Conservation (phyloP, 2,329 filamentous ascomycete species). For the Phialemonium atrogriseum region DNA sequence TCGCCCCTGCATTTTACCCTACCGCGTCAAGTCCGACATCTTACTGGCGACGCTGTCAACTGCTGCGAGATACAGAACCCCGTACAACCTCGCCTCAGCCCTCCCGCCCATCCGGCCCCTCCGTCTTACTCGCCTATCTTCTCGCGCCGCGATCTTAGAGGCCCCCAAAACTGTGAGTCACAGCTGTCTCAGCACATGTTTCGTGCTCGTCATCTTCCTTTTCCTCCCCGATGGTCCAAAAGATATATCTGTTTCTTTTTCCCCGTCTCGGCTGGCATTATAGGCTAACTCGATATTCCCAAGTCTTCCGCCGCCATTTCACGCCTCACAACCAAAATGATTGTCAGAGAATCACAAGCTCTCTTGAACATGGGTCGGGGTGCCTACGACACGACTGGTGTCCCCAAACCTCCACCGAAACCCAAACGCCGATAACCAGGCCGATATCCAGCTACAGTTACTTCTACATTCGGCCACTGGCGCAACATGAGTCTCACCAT, state of each 20-base stretch:
- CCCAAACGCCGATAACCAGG: constrained; percentile 27
- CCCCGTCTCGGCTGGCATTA: too few relatives aligned
- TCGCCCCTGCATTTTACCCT: constrained; percentile 11
- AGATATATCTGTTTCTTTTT: constrained; percentile 3
- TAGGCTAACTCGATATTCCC: too few relatives aligned
- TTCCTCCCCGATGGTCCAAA: too few relatives aligned
- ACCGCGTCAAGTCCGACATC: constrained; percentile 8
- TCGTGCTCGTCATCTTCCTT: too few relatives aligned
- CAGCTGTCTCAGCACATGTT: too few relatives aligned
- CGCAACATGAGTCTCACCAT: too few relatives aligned
- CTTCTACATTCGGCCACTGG: too few relatives aligned
- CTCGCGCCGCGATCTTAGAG: constrained; percentile 8
- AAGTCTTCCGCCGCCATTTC: constrained; percentile 5
- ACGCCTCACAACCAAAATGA: constrained; percentile 19
- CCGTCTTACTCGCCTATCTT: constrained; percentile 10
- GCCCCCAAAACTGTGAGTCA: constrained; percentile 20
- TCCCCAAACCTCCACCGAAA: constrained; percentile 25
- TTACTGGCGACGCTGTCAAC: constrained; percentile 13
- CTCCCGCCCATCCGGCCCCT: constrained; percentile 16
- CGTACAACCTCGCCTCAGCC: constrained; percentile 16
- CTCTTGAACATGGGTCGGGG: constrained; percentile 25
- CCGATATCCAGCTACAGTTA: too few relatives aligned
- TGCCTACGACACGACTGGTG: constrained; percentile 28
- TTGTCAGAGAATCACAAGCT: constrained; percentile 19
- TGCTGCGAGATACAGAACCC: constrained; percentile 14